Percentiles rank a stretch among this genome's conserved stretches.
phyloP scores from a whole-genome alignment of 148 eudicot genomes.

The Persicaria maculosa region DNA sequence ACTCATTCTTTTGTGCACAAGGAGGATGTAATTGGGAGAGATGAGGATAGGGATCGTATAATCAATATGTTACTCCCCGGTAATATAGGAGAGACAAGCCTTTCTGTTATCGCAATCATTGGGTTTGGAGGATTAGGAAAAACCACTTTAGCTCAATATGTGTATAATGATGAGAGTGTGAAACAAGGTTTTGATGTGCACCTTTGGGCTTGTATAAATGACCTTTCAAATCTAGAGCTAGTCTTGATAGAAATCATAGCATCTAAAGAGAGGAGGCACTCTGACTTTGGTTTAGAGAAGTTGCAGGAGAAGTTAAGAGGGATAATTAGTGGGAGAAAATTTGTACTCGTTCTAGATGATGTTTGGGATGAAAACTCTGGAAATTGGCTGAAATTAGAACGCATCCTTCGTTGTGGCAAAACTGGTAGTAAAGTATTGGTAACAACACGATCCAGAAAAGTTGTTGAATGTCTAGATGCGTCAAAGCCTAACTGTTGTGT shows the following conservation, averaged over 20 bases:
- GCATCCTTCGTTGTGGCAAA: background rate
- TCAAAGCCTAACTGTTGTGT: background rate
- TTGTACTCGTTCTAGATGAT: background rate
- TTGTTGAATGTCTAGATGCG: background rate
- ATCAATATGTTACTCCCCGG: background rate
- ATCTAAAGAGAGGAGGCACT: background rate
- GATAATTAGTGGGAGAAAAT: background rate
- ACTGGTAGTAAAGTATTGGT: background rate
- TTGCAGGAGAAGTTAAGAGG: background rate
- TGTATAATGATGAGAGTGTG: background rate
- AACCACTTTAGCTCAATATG: background rate
- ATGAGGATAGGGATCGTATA: background rate
- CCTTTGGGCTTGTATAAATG: background rate
- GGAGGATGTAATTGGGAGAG: background rate
- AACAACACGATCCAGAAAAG: background rate
- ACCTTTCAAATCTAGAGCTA: background rate
- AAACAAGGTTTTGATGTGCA: background rate
- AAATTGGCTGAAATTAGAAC: background rate
- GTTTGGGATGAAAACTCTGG: background rate
- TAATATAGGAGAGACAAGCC: background rate
- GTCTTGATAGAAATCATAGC: background rate
- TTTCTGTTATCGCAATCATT: background rate
- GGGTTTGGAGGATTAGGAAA: background rate
- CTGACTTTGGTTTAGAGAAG: background rate
- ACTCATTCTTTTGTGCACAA: no score